Base-by-base conservation (phyloP, 495 filamentous ascomycete species). In the Bacidia rubella region DNA sequence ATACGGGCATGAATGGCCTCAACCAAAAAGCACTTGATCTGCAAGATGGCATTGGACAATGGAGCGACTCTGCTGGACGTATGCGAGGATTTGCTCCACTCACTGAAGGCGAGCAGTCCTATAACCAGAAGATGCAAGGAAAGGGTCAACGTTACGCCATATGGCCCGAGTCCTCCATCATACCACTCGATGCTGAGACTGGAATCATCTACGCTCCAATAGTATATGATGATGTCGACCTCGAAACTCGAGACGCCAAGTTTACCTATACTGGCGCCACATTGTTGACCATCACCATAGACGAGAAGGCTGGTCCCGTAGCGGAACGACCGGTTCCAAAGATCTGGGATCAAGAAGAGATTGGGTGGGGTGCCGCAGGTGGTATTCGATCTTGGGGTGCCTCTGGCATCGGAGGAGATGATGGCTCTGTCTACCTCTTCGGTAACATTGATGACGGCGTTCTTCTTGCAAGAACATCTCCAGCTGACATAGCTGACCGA, bases 131-230 rank as follows among this genome's bases (percentile, higher is more conserved):
- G 17, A 59, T 66, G 63, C 60, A 62, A 53, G 63, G 60, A 22
- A 47, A 55, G 20, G 64, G 64, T 19, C 57, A 66, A 12, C 64
- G 64, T 23, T 66, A 66, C 50, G 64, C 64, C 19, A 44, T 66
- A 4, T 66, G 64, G 64, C 57, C 65, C 3, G 64, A 66, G 49
- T 64, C 64, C 7, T 62, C 64, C 2, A 52, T 66, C 3, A 63
- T 66, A 22, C 55, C 64, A 15, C 52, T 66, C 22, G 61, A 66
- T 56, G 55, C 58, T 17, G 57, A 52, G 11, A 55, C 53, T 21
- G 64, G 43, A 15, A 23, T 66, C 11, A 42, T 66, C 15, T 66
- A 59, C 27, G 64, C 64, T 21, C 62, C 64, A 11, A 59, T 66
- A 17, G 56, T 66, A n/a, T 66, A 66, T 42, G 59, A 64, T 41